Evolutionary conservation across 192 early-diverging fungal species (phyloP).

Genomic region (Coemansia sp.): DNA sequence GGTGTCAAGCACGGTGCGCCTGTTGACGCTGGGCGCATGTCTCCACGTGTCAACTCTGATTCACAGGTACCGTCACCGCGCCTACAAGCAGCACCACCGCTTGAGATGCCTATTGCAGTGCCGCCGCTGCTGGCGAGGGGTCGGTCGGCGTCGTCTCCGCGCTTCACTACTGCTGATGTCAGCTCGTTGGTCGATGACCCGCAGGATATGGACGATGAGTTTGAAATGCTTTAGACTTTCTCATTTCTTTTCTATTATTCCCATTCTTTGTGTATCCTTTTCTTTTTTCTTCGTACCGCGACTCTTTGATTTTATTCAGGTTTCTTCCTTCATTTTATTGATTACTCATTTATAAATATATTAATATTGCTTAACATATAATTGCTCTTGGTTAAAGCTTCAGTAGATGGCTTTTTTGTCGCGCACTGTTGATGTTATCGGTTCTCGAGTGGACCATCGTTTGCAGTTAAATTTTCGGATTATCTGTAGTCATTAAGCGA

Average conservation of each 20-base stretch:
- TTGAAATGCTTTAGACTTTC: constrained; percentile 28
- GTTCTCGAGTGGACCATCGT: too few species aligned
- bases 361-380: neutral
- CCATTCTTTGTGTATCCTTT: neutral
- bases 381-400: too few species aligned
- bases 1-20: neutral
- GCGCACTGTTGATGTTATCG: too few species aligned
- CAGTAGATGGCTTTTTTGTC: too few species aligned
- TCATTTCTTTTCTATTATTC: neutral
- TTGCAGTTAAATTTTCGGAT: too few species aligned
- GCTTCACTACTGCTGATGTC: constrained; percentile 32
- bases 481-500: too few species aligned
- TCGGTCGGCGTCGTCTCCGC: constrained; percentile 50
- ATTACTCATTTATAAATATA: neutral
- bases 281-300: neutral
- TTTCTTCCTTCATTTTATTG: neutral
- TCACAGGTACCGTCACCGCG: constrained; percentile 39
- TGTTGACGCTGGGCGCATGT: constrained; percentile 32
- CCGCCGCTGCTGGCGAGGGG: constrained; percentile 28
- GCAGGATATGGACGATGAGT: constrained; percentile 9
- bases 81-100: constrained; percentile 11
- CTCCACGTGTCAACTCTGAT: constrained; percentile 51
- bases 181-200: constrained; percentile 9
- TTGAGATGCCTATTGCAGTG: constrained; percentile 4
- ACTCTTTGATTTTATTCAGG: neutral